Evolutionary conservation across 163 green algal genomes (phyloP), one percentile per base, ranked within the genome.

Genomic region (Picocystis sp.): DNA sequence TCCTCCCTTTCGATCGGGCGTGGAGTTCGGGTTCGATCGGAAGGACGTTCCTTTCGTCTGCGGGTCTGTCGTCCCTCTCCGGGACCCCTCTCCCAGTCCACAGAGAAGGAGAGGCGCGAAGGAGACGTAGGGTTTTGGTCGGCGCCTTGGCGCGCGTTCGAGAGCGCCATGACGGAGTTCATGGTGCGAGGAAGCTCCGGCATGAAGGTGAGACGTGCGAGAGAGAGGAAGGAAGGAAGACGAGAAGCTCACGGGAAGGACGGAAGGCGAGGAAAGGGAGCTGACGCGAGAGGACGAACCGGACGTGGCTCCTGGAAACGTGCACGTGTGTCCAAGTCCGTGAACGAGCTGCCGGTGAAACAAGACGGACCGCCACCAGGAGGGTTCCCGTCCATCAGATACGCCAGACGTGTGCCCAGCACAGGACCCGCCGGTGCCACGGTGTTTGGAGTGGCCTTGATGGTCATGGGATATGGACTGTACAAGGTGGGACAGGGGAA

Each of bases 351-450:
- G 75, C 77, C 82, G 2, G 67, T 92, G 3, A 59, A 91, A 9
- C 87, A 98, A 70, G 89, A 98, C 61, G 83, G 81, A 9, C 80
- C 88, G 10, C 89, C 89, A 1, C 83, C 86, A 19, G 89, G 89
- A 29, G 89, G 89, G 6, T 98, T 96, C 62, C 87, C 89, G 0
- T 72, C 81, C 11, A 74, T 98, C 19, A 77, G 89, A 42, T 95
- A 92, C 53, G 85, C 81, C 1, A 74, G 89, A 3, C 64, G 81
- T 5, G 70, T 98, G n/a, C 86, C 86, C 3, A 88, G 66, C 66
- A 92, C 84, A 11, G 89, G 89, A 0, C 89, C 89, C 11, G 80
- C 72, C 0, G 89, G 85, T n/a, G 57, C 76, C 11, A 85, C 81
- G 0, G 64, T 93, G 6, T 87, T 93, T 3, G 56, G 33, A 21